Conservation (phyloP, 2,329 filamentous ascomycete genomes). For the Fusarium fujikuroi region DNA sequence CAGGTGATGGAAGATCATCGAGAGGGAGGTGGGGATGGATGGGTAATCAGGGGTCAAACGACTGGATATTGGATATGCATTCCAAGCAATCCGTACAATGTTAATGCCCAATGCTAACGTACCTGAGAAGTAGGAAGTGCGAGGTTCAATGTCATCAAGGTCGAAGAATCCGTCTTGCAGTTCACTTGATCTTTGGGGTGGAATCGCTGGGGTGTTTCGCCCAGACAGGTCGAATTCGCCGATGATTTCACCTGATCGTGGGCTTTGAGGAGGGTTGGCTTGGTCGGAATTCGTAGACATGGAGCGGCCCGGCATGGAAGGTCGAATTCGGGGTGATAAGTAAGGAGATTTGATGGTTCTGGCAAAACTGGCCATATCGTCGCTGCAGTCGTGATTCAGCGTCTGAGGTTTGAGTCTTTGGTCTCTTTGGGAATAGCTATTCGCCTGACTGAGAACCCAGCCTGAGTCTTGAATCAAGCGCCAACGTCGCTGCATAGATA, state of each 20-base stretch:
- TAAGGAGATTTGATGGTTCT: slow-evolving; percentile 62
- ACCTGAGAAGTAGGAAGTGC: slow-evolving; percentile 29
- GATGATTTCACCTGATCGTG: slow-evolving; percentile 45
- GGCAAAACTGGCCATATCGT: slow-evolving; percentile 59
- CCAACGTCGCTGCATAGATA: slow-evolving; percentile 33
- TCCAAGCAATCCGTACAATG: slow-evolving; percentile 3
- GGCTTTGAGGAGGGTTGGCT: slow-evolving; percentile 43
- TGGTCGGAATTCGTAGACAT: slow-evolving; percentile 60
- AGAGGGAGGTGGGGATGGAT: slow-evolving; percentile 6
- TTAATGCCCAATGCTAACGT: background rate
- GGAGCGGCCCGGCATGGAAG: slow-evolving; percentile 55
- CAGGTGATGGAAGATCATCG: slow-evolving; percentile 23
- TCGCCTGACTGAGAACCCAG: slow-evolving; percentile 32
- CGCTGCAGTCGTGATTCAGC: slow-evolving; percentile 15
- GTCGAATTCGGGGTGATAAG: slow-evolving; percentile 56
- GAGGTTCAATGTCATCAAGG: slow-evolving; percentile 25
- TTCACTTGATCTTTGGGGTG: slow-evolving; percentile 7
- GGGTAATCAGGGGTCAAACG: slow-evolving; percentile 8
- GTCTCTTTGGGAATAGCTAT: slow-evolving; percentile 10
- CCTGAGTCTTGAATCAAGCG: slow-evolving; percentile 35
- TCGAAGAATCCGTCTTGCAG: slow-evolving; percentile 31
- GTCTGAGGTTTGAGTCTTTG: slow-evolving; percentile 23
- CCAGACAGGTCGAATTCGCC: slow-evolving; percentile 45
- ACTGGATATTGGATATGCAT: slow-evolving; percentile 25
- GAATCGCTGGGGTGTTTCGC: slow-evolving; percentile 44